Base-by-base conservation (phyloP, 768 basidiomycete species). In the Strobilomyces dryophilus region DNA sequence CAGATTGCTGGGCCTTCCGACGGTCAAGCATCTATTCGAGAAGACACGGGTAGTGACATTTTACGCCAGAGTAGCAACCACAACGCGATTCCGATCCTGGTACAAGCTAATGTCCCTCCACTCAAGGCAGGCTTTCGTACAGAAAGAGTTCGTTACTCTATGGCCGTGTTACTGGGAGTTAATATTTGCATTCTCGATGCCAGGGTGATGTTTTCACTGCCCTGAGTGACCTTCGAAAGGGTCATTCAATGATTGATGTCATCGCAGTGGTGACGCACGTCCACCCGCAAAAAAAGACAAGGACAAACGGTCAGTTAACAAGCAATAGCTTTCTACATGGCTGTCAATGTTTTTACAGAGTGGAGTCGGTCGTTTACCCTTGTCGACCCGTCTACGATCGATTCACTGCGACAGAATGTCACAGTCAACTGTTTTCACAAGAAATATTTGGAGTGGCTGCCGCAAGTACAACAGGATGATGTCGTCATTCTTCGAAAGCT, bases 391-490 rank as follows among this genome's bases (percentile, higher is more conserved):
- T 80, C 80, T 26, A 66, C 66, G n/a, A 57, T 63, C 27, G 58
- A 65, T n/a, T 66, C 26, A 9, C 45, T 61, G 6, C 49, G 40
- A 27, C 53, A 42, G 6, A 66, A 65, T n/a, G 55, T 76, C 44
- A 69, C 47, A 54, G 65, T 78, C 24, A 83, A 74, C 44, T 80
- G 77, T 49, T 89, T 89, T 60, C 74, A 77, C 7, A 74, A 73
- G 56, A 70, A 67, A 44, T 59, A 79, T 55, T 36, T 60, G 21
- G 71, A 77, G 49, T 82, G 77, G 77, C 65, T 87, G 4, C 85
- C 85, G 1, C 64, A 69, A 34, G 72, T 77, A 15, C 66, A 66
- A 5, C 49, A 56, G n/a, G 79, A 79, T 1, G 78, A 84, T 52
- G 61, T 85, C 20, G 56, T 85, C 8, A 71, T 85, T 47, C 61